Evolutionary conservation across 75 land plant species (phyloP).

Genomic region (Sequoiadendron giganteum): DNA sequence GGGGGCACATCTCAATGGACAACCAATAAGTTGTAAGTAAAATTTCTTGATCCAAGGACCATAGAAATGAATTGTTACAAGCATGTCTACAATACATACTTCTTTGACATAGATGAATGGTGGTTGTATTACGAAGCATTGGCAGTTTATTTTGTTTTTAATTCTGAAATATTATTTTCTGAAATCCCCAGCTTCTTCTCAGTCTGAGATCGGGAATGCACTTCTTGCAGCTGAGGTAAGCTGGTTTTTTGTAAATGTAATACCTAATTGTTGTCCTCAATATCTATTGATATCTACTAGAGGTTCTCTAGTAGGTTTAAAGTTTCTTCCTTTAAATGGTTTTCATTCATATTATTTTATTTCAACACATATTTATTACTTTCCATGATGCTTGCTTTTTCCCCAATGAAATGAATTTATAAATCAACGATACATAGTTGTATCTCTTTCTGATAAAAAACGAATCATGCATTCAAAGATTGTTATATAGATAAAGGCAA

Average conservation of each 20-base stretch:
- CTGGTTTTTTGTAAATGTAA: not conserved
- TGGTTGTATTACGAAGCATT: not conserved
- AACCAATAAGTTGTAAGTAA: constrained; percentile 6
- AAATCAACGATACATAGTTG: not conserved
- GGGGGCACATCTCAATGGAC: constrained; percentile 84
- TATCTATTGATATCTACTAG: not conserved
- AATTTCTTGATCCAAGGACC: not conserved
- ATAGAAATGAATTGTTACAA: not conserved
- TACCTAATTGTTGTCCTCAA: not conserved
- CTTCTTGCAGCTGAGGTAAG: constrained; percentile 50
- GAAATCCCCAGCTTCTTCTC: constrained; percentile 27
- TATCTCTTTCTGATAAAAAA: not conserved
- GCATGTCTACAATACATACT: not conserved
- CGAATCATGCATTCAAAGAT: not conserved
- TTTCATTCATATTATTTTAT: not conserved
- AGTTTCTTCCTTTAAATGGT: not conserved
- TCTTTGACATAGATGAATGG: constrained; percentile 40
- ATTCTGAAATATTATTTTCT: not conserved
- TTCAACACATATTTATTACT: not conserved
- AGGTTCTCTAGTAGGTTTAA: not conserved
- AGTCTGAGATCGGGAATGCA: constrained; percentile 35
- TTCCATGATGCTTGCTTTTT: not conserved
- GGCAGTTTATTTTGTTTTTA: not conserved
- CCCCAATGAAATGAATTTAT: not conserved
- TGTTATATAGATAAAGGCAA: not conserved